Conservation (phyloP, 805 yeast species). For the Kazachstania viticola region DNA sequence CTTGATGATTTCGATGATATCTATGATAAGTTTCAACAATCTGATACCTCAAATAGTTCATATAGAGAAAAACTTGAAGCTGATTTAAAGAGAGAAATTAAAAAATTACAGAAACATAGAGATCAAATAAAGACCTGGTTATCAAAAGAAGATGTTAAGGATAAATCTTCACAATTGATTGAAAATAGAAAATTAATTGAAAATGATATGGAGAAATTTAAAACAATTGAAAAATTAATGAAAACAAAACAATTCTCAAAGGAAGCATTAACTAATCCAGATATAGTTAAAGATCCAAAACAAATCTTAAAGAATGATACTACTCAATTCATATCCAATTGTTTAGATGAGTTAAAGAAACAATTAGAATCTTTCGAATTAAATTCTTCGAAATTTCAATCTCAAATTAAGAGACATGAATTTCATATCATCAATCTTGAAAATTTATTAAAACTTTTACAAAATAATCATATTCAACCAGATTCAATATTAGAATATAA, state of each 20-base stretch:
- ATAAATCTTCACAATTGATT: constrained; percentile 59
- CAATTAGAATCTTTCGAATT: constrained; percentile 75
- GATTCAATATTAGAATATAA: constrained; percentile 64
- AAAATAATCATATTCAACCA: constrained; percentile 69
- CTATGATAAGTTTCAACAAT: constrained; percentile 70
- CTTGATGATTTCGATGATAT: constrained; percentile 72
- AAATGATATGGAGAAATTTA: constrained; percentile 88
- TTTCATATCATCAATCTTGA: constrained; percentile 75
- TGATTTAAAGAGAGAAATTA: constrained; percentile 89
- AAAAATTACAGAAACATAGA: constrained; percentile 82
- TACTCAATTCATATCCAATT: constrained; percentile 52
- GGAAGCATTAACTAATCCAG: constrained; percentile 74
- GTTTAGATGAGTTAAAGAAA: constrained; percentile 68
- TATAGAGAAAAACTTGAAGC: constrained; percentile 90
- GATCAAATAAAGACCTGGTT: constrained; percentile 95
- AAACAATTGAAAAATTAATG: constrained; percentile 84
- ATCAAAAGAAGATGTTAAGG: constrained; percentile 82
- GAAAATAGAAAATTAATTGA: constrained; percentile 67
- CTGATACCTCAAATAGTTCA: constrained; percentile 56
- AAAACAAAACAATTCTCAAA: constrained; percentile 90
- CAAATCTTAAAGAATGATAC: constrained; percentile 72
- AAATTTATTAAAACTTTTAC: constrained; percentile 60
- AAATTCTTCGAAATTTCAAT: constrained; percentile 39
- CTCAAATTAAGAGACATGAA: constrained; percentile 61
- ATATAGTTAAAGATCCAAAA: constrained; percentile 55